These are phyloP conservation scores for Nothophytophthora sp. DNA, from an alignment of 352 stramenopile species.

Conservation along the genomic window DNA sequence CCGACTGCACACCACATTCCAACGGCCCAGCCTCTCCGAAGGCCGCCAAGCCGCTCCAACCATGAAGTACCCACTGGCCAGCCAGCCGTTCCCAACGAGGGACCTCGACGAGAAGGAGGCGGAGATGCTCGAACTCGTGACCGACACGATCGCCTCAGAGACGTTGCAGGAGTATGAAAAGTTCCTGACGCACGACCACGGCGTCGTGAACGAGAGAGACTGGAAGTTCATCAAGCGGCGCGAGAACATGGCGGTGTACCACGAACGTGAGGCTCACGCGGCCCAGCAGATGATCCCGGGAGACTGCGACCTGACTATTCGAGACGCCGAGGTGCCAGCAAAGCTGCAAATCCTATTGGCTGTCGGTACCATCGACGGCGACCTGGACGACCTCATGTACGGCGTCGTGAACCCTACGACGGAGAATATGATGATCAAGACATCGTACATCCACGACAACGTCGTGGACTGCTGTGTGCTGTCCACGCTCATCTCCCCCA, in stretches of 20 bases:
- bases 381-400: constrained; percentile 34
- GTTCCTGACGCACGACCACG: constrained; percentile 25
- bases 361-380: constrained; percentile 28
- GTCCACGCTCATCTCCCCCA: constrained; percentile 12
- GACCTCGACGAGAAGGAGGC: constrained; percentile 30
- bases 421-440: constrained; percentile 29
- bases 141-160: constrained; percentile 23
- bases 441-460: constrained; percentile 29
- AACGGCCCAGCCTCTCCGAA: background rate
- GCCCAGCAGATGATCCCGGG: background rate
- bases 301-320: background rate
- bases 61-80: constrained; percentile 30
- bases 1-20: background rate
- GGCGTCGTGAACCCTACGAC: constrained; percentile 23
- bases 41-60: background rate
- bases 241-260: constrained; percentile 38
- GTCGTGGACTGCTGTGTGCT: constrained; percentile 29
- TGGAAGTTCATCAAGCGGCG: constrained; percentile 44
- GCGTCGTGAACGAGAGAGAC: constrained; percentile 20
- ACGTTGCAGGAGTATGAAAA: constrained; percentile 37
- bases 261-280: constrained; percentile 9
- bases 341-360: constrained; percentile 21
- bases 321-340: background rate
- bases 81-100: constrained; percentile 32
- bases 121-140: constrained; percentile 29